Conservation (phyloP, 768 basidiomycete species). For the Xerocomellus dryophilus region DNA sequence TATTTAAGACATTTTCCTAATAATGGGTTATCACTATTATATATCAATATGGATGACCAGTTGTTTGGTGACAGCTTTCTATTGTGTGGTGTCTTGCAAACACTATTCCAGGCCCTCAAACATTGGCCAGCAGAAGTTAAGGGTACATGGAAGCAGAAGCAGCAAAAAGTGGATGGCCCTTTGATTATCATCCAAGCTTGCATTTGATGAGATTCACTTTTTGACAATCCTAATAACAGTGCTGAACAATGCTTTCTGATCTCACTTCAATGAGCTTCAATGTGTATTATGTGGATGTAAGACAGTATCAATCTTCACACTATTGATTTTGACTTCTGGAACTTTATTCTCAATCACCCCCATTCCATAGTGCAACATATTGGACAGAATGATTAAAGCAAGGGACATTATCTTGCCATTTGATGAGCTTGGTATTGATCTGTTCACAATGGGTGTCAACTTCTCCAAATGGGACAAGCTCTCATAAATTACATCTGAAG, state of each 20-base stretch:
- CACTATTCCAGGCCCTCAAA: neutral
- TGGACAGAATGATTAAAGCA: neutral
- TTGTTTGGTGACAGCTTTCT: neutral
- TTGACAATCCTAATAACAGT: neutral
- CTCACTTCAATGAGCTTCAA: neutral
- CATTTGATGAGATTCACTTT: neutral
- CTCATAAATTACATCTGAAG: neutral
- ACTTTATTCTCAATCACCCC: neutral
- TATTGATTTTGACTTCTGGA: neutral
- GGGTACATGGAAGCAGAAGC: no score
- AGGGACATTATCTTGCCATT: neutral
- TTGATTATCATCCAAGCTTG: neutral
- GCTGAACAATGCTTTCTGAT: neutral
- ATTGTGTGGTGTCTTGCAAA: neutral
- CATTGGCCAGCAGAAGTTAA: no score
- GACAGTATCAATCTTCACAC: neutral
- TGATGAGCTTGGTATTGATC: neutral
- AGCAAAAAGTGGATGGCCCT: neutral
- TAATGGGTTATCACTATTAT: neutral
- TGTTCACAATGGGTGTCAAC: neutral
- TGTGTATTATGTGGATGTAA: neutral
- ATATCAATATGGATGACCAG: neutral
- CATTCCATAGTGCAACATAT: accelerated
- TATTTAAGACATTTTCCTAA: neutral
- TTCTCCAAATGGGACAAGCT: neutral